Base-by-base conservation (phyloP, 2,329 filamentous ascomycete genomes). In the Aspergillus sergii region DNA sequence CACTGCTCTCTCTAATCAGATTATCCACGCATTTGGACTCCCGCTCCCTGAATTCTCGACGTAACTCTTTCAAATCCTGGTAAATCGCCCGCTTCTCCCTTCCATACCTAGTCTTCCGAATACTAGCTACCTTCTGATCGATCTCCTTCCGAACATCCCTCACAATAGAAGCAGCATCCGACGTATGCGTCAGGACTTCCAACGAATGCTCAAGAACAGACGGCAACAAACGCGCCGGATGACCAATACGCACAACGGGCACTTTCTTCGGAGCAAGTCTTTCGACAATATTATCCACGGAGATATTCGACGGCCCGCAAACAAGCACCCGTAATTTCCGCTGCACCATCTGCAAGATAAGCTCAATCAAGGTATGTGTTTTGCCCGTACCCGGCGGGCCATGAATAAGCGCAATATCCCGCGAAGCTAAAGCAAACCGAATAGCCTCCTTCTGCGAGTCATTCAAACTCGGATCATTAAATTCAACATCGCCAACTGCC, bases 281-380 rank as follows among this genome's bases (percentile, higher is more conserved):
- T 79, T 99, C 95, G 10, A 97, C 94, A 62, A 99, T 96, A 74
- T 99, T 99, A 84, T 99, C 95, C 1, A 99, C 95, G 0, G 93
- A 95, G 70, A 99, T 94, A 75, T 99, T 99, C 34, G 93, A 97
- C 0, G 95, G 95, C 0, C 94, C 95, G 72, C 95, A 98, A n/a
- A 98, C 94, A 1, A 98, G 84, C 12, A 98, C 83, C 1, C 93
- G 88, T 59, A 89, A 85, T 39, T 88, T 86, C 28, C 87, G 86
- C 73, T 89, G 89, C 60, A 96, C 83, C 69, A 98, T 82, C 74
- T 99, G 95, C n/a, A 96, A 83, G 64, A 99, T 96, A 14, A 99
- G 84, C 77, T 99, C 95, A 64, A 99, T 94, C 45, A 99, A 81
- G 0, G 95, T 98, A 75, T 98, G 94, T 0, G 95, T 99, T 78